Evolutionary conservation across 2,329 filamentous ascomycete genomes (phyloP), one percentile per base, ranked within the genome.

Genomic region (Penicillium brevicompactum): DNA sequence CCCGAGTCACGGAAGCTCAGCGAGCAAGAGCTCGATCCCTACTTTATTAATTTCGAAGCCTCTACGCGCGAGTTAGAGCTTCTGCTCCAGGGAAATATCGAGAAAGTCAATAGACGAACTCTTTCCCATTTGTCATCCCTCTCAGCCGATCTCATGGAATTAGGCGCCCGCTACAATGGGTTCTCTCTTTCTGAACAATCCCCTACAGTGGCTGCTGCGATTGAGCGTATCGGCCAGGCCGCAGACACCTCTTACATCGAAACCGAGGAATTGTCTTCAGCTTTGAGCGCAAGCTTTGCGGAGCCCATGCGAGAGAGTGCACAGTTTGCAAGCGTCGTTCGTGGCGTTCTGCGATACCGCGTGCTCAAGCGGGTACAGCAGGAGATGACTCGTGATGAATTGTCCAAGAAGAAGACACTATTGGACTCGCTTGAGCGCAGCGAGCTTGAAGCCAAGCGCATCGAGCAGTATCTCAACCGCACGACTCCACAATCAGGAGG

Each of bases 291-390:
- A 32, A 94, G 87, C 62, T 99, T 99, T 70, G 92, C 95, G 0
- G 95, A 99, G 70, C 94, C 94, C 0, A 97, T 99, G 91, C 86
- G 95, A 52, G 94, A 99, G 76, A 96, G 92, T 67, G 92, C 94
- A 11, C 94, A 99, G 69, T 99, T 99, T 72, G 94, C 94, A 0
- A 91, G 94, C 10, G 91, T 99, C 1, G 94, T 99, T 3, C 86
- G 92, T 41, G 90, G 82, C 62, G 93, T 99, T 32, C 79, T 99
- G 51, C 86, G 90, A 61, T 99, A 97, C 71, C 83, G 94, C 14
- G 88, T 97, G 2, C 78, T 97, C 59, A 99, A 99, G 78, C 85
- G 94, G 45, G 91, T 99, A 50, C 94, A 99, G 70, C 92, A 97
- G 73, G 94, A 99, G 70, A 93, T 97, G 87, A 97, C 94, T 1